Base-by-base conservation (phyloP, 345 rosid species). In the Schrenkiella parvula region DNA sequence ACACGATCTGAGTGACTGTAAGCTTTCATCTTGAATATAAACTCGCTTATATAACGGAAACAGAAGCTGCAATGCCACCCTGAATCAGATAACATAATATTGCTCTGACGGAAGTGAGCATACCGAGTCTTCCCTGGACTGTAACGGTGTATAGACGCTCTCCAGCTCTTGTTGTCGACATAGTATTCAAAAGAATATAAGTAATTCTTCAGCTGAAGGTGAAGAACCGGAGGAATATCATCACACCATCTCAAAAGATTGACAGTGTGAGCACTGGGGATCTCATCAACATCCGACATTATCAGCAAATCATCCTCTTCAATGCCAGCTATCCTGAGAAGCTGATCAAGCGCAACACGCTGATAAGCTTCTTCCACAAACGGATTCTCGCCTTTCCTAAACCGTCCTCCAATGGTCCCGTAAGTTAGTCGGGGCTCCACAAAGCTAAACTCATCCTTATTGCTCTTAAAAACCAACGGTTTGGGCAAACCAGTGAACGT, bases 41-140 rank as follows among this genome's bases (percentile, higher is more conserved):
- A 93, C 56, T 90, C 89, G 14, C 69, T 85, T 9, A 93, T 83
- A 66, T 71, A 64, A 38, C 97, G 92, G 70, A 93, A 93, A 68
- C 98, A 93, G 76, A 93, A 93, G 83, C 98, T 93, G 68, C 98
- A 93, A 66, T 90, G 98, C 98, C 97, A 93, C 12, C 98, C 98
- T 0, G 98, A 66, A 77, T 90, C 97, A 0, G 97, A 72, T 66
- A 93, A 74, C 15, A 90, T 60, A 3, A 83, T 41, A 80, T 93
- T 86, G 0, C 86, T 76, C 81, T 86, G 97, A 5, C 97, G 90
- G 57, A 58, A 91, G 78, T 93, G 98, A 21, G 92, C 93, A 64
- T 93, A 93, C 75, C 83, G 80, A 23, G 97, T 90, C 69, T 85
- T 86, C 50, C 87, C 86, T 1, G 76, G 63, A 79, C 60, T 63